phyloP scores from a whole-genome alignment of 1,139 yeast species.

The Candida pseudoviswanathii region DNA sequence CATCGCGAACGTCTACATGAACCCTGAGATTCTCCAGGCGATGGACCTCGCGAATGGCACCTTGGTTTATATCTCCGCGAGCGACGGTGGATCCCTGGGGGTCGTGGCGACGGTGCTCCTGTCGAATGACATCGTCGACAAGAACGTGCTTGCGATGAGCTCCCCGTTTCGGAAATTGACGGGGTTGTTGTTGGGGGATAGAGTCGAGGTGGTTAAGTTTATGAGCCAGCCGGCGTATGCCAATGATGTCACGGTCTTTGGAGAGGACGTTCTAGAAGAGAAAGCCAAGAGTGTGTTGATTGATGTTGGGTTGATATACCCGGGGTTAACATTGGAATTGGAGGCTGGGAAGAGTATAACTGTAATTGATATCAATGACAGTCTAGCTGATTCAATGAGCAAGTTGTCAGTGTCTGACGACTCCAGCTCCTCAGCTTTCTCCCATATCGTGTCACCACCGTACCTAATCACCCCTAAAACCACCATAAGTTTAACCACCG shows the following conservation, averaged over 20 bases:
- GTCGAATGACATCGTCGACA: constrained; percentile 39
- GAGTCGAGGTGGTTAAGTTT: constrained; percentile 53
- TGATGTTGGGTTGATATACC: constrained; percentile 57
- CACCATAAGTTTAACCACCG: constrained; percentile 22
- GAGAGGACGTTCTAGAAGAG: constrained; percentile 10
- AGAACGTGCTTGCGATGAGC: constrained; percentile 60
- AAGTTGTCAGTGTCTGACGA: constrained; percentile 25
- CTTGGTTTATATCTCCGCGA: constrained; percentile 51
- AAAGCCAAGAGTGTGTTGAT: constrained; percentile 28
- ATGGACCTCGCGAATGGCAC: constrained; percentile 58
- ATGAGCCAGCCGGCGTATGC: constrained; percentile 56
- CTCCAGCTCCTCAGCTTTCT: neutral
- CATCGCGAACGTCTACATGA: constrained; percentile 47
- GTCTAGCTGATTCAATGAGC: constrained; percentile 26
- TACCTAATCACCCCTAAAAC: constrained; percentile 44
- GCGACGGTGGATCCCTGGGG: constrained; percentile 46
- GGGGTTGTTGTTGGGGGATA: constrained; percentile 72
- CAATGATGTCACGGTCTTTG: constrained; percentile 20
- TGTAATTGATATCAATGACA: constrained; percentile 27
- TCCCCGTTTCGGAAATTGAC: constrained; percentile 50
- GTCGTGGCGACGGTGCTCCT: constrained; percentile 49
- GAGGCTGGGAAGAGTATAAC: constrained; percentile 13
- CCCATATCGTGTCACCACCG: constrained; percentile 44
- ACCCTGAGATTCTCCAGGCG: constrained; percentile 54
- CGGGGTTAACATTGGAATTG: constrained; percentile 44